Evolutionary conservation across 2,329 filamentous ascomycete species (phyloP).

Genomic region (Calonectria multiphialidica): DNA sequence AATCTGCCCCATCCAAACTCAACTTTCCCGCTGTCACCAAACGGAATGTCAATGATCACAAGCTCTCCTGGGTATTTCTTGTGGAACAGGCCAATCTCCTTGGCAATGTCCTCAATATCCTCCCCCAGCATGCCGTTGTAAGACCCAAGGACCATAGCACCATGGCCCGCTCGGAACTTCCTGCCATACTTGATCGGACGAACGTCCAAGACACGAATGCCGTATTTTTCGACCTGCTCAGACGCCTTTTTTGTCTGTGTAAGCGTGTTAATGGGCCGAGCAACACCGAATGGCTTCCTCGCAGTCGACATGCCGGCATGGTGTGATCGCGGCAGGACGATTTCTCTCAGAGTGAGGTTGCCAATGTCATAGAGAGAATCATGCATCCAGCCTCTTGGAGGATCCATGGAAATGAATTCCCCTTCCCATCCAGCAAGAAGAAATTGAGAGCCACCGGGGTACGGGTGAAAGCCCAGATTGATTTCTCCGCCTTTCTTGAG

Average conservation of each 20-base stretch:
- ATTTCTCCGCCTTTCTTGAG: conserved; percentile 22
- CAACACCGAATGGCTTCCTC: conserved; percentile 16
- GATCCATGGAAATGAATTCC: conserved; percentile 44
- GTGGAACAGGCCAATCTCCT: conserved; percentile 46
- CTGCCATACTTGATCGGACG: conserved; percentile 30
- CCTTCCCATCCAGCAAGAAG: conserved; percentile 47
- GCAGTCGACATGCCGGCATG: conserved; percentile 45
- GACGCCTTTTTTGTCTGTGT: conserved; percentile 37
- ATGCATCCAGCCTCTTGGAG: conserved; percentile 47
- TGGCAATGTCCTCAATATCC: conserved; percentile 43
- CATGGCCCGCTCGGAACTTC: conserved; percentile 37
- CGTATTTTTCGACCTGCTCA: conserved; percentile 44
- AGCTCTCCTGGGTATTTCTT: conserved; percentile 46
- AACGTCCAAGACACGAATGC: conserved; percentile 47
- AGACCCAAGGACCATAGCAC: conserved; percentile 10
- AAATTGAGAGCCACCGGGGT: conserved; percentile 41
- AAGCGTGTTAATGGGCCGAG: conserved; percentile 33
- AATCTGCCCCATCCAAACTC: background rate
- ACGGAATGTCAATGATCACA: conserved; percentile 48
- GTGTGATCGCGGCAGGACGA: conserved; percentile 48
- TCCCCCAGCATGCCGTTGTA: conserved; percentile 44
- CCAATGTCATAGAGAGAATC: conserved; percentile 40
- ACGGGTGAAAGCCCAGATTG: conserved; percentile 28
- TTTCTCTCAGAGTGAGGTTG: conserved; percentile 43
- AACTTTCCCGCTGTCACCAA: conserved; percentile 18